Evolutionary conservation across 768 basidiomycete species (phyloP).

Genomic region (Agrocybe pediades): DNA sequence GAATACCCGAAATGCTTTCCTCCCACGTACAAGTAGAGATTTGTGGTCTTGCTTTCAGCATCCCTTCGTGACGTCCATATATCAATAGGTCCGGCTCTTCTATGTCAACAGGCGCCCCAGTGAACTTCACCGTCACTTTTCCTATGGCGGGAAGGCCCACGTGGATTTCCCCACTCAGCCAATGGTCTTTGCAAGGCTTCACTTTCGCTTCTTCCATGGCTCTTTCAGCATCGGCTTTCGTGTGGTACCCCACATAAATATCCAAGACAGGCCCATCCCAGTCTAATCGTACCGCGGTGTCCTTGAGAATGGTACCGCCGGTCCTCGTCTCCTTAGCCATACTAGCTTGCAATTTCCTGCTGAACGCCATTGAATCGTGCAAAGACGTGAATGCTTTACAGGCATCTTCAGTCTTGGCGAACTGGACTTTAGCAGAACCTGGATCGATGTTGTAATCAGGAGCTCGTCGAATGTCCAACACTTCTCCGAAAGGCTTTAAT

Average conservation of each 20-base stretch:
- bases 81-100: slow-evolving; percentile 39
- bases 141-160: slow-evolving; percentile 61
- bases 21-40: slow-evolving; percentile 39
- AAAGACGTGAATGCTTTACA: slow-evolving; percentile 52
- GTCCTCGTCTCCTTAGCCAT: slow-evolving; percentile 40
- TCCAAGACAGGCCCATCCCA: slow-evolving; percentile 60
- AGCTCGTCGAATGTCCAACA: slow-evolving; percentile 39
- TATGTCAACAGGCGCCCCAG: slow-evolving; percentile 49
- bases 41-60: slow-evolving; percentile 54
- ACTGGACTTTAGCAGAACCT: slow-evolving; percentile 45
- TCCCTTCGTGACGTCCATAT: slow-evolving; percentile 48
- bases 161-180: slow-evolving; percentile 52
- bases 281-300: slow-evolving; percentile 56
- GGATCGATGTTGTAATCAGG: slow-evolving; percentile 11
- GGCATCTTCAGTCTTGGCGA: slow-evolving; percentile 49
- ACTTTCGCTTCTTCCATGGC: slow-evolving; percentile 48
- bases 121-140: slow-evolving; percentile 60
- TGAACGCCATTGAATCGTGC: slow-evolving; percentile 44
- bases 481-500: slow-evolving; percentile 48
- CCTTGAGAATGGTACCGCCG: slow-evolving; percentile 43
- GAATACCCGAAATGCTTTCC: slow-evolving; percentile 37
- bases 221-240: slow-evolving; percentile 44
- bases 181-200: slow-evolving; percentile 35
- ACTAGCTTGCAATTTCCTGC: slow-evolving; percentile 42
- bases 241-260: slow-evolving; percentile 67